Evolutionary conservation across 768 basidiomycete species (phyloP).

Genomic region (Amanita fuliginea): DNA sequence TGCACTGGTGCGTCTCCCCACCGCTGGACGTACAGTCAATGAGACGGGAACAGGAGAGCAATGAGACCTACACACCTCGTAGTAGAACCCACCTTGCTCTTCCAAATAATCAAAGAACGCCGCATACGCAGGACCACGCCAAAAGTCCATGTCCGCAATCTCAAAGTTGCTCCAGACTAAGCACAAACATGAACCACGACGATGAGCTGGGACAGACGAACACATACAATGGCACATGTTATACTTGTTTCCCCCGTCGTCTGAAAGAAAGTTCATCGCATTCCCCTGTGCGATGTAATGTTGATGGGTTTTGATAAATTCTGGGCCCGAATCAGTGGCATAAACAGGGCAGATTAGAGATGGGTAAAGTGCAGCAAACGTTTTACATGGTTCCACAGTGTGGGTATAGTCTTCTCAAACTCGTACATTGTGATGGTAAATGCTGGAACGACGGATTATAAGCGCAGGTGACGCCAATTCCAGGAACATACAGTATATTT

Average conservation of each 20-base stretch:
- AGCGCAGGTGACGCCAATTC: not conserved
- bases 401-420: constrained; percentile 63
- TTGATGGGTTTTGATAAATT: constrained; percentile 43
- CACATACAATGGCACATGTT: constrained; percentile 63
- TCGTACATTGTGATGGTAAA: constrained; percentile 73
- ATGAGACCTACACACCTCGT: constrained; percentile 38
- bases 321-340: constrained; percentile 18
- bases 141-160: constrained; percentile 56
- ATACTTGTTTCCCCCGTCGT: constrained; percentile 44
- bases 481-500: constrained; percentile 44
- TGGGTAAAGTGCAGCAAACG: constrained; percentile 23
- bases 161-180: constrained; percentile 67
- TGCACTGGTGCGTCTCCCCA: constrained; percentile 61
- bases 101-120: constrained; percentile 61
- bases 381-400: constrained; percentile 62
- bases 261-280: constrained; percentile 43
- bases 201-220: not conserved
- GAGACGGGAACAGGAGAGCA: constrained; percentile 25
- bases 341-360: not conserved
- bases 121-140: constrained; percentile 52
- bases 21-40: constrained; percentile 29
- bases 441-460: constrained; percentile 20
- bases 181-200: not conserved
- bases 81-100: constrained; percentile 52
- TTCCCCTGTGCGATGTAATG: constrained; percentile 50